Evolutionary conservation across 139 green algal genomes (phyloP).

Genomic region (Tetradesmus lagerheimii): DNA sequence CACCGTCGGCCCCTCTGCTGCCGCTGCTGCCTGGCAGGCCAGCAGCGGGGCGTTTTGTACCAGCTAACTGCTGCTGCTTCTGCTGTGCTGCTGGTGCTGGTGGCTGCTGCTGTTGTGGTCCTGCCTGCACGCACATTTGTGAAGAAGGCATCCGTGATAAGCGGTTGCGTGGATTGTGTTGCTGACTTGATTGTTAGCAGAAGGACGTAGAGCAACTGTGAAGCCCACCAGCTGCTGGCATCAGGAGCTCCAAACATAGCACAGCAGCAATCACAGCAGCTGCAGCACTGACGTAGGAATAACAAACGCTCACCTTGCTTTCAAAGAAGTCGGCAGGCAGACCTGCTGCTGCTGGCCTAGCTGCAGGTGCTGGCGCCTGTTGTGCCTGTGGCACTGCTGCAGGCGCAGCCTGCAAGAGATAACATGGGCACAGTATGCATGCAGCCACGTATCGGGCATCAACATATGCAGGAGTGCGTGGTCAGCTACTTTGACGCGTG

Average conservation of each 20-base stretch:
- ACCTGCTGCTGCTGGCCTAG: neutral
- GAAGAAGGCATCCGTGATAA: neutral
- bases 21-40: neutral
- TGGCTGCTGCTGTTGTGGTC: neutral
- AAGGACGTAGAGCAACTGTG: too few relatives aligned
- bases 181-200: too few relatives aligned
- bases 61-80: constrained; percentile 29
- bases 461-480: too few relatives aligned
- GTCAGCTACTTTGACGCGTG: too few relatives aligned
- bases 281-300: too few relatives aligned
- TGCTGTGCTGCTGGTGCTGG: constrained; percentile 6
- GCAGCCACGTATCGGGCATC: too few relatives aligned
- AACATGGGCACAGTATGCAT: too few relatives aligned
- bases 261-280: neutral
- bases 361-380: neutral
- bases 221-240: neutral
- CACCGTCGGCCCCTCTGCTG: neutral
- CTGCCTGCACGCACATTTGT: neutral
- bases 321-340: constrained; percentile 60
- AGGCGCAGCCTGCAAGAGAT: constrained; percentile 12
- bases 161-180: neutral
- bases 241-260: neutral
- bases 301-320: neutral
- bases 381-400: neutral
- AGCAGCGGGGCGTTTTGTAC: constrained; percentile 8